phyloP scores from a whole-genome alignment of 306 rosid genomes.

The Prunus kanzakura region DNA sequence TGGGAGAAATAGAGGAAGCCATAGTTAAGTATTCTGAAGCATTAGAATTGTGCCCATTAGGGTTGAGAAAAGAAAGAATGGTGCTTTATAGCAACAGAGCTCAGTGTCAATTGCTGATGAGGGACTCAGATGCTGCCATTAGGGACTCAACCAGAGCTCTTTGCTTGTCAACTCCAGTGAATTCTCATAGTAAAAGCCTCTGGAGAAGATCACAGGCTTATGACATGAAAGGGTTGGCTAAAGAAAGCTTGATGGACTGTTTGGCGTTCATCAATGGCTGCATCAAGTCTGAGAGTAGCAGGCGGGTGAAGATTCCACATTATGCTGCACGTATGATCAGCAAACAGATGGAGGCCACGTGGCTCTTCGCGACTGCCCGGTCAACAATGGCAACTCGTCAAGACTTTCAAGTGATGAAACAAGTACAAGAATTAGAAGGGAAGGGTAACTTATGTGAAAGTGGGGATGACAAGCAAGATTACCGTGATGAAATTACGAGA shows the following conservation, averaged over 20 bases:
- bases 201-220: constrained; percentile 81
- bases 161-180: constrained; percentile 49
- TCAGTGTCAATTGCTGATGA: constrained; percentile 51
- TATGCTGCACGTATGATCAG: constrained; percentile 59
- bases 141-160: constrained; percentile 71
- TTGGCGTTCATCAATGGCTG: constrained; percentile 50
- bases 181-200: constrained; percentile 52
- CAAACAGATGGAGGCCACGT: constrained; percentile 70
- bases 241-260: constrained; percentile 70
- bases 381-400: constrained; percentile 20
- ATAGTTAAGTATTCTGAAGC: constrained; percentile 49
- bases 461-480: constrained; percentile 14
- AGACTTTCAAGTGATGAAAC: constrained; percentile 3
- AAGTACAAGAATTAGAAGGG: constrained; percentile 19
- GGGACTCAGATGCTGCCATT: constrained; percentile 45
- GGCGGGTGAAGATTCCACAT: constrained; percentile 45
- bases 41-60: constrained; percentile 48
- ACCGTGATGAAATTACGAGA: constrained; percentile 23
- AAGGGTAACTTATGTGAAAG: constrained; percentile 10
- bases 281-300: constrained; percentile 26
- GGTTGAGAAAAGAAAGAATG: constrained; percentile 53
- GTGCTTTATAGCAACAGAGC: constrained; percentile 60
- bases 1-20: constrained; percentile 59
- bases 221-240: constrained; percentile 71
- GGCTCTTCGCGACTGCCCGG: constrained; percentile 54